phyloP scores from a whole-genome alignment of 2,329 filamentous ascomycete species.

The Penicillium capsulatum region DNA sequence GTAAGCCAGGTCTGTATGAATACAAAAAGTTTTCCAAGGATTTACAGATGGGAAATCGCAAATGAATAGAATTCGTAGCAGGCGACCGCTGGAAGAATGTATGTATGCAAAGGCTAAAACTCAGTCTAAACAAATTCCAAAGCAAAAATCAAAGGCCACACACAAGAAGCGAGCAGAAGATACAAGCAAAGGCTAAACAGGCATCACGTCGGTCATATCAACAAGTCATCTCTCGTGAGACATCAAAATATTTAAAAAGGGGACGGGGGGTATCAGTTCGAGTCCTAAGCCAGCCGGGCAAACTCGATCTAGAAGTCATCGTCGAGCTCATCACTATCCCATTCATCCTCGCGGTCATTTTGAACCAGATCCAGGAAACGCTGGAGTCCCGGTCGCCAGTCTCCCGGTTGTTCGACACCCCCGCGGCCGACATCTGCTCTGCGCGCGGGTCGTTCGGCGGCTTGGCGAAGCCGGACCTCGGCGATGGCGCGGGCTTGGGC shows the following conservation, averaged over 20 bases:
- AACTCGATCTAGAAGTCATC: conserved; percentile 30
- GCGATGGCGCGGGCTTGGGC: conserved; percentile 40
- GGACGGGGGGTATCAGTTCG: too few relatives aligned
- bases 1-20: too few relatives aligned
- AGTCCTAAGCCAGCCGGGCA: neutral
- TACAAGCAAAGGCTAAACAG: neutral
- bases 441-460: conserved; percentile 15
- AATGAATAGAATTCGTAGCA: too few relatives aligned
- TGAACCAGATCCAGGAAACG: conserved; percentile 51
- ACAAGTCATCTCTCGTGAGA: conserved; percentile 1
- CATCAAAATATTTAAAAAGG: conserved; percentile 1
- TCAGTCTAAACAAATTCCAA: too few relatives aligned
- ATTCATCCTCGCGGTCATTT: conserved; percentile 55
- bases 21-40: too few relatives aligned
- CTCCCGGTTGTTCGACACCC: neutral
- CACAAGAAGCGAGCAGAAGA: neutral
- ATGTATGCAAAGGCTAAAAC: too few relatives aligned
- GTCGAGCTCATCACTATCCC: conserved; percentile 57
- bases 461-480: conserved; percentile 31
- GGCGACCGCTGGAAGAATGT: too few relatives aligned
- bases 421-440: neutral
- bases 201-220: too few relatives aligned
- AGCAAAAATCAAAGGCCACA: too few relatives aligned
- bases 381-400: conserved; percentile 41
- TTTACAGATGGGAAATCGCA: too few relatives aligned